These are phyloP conservation scores for Cicer judaicum DNA, from an alignment of 306 rosid species.

Conservation along the genomic window DNA sequence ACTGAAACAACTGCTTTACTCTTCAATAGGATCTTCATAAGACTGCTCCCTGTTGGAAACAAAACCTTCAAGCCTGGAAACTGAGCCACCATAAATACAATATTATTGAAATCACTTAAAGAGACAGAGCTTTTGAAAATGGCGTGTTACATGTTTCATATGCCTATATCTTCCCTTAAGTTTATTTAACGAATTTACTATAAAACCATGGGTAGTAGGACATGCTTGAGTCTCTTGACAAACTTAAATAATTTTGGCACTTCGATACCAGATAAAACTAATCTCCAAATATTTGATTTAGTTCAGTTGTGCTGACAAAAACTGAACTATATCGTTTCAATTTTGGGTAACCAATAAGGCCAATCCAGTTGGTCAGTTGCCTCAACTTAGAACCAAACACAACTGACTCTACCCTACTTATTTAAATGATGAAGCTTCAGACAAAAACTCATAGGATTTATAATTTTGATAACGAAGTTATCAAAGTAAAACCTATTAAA, in stretches of 20 bases:
- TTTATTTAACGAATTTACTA: no score
- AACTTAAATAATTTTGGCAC: not conserved
- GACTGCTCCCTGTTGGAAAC: conserved; percentile 99
- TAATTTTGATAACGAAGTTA: not conserved
- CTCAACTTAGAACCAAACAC: not conserved
- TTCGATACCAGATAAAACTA: not conserved
- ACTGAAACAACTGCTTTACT: conserved; percentile 68
- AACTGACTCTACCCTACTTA: conserved; percentile 6
- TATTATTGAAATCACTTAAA: conserved; percentile 37
- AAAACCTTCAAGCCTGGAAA: conserved; percentile 98
- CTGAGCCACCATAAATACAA: conserved; percentile 57
- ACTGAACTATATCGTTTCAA: conserved; percentile 5
- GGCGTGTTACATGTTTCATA: not conserved
- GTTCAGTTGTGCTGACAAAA: conserved; percentile 1
- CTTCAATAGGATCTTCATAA: conserved; percentile 97
- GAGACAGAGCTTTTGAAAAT: conserved; percentile 15
- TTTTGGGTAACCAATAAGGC: conserved; percentile 2
- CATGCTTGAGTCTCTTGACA: not conserved
- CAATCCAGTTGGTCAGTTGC: conserved; percentile 26
- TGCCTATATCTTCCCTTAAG: not conserved
- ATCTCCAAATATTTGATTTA: conserved; percentile 6
- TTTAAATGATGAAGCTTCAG: conserved; percentile 28
- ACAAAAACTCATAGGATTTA: not conserved
- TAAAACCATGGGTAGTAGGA: not conserved
- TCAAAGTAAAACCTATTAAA: conserved; percentile 10